Conservation (phyloP, 139 green algal species). For the Chlorella sp. region DNA sequence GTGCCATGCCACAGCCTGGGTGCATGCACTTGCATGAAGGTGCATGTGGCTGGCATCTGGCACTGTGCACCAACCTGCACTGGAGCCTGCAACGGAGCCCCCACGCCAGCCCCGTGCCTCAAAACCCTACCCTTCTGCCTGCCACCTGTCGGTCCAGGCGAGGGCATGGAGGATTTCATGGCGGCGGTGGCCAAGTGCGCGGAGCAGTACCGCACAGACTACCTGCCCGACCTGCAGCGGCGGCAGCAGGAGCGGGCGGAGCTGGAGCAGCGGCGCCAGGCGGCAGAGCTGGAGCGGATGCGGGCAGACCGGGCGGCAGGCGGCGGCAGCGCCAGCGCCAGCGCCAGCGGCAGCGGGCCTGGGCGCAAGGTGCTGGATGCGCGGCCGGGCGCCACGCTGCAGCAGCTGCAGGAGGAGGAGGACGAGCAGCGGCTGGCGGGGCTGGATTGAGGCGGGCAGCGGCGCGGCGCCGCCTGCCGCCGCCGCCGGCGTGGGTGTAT, state of each 20-base stretch:
- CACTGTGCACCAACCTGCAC: no score
- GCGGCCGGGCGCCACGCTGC: no score
- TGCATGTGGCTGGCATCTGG: no score
- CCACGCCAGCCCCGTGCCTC: background rate
- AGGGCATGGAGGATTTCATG: slow-evolving; percentile 92
- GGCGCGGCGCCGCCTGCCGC: no score
- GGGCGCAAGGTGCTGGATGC: no score
- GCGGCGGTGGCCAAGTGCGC: slow-evolving; percentile 59
- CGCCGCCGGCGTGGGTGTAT: no score
- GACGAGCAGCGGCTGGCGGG: no score
- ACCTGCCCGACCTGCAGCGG: slow-evolving; percentile 72
- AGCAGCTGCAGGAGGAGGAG: no score
- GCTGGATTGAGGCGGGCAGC: no score
- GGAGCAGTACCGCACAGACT: slow-evolving; percentile 81
- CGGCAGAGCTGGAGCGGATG: slow-evolving; percentile 66
- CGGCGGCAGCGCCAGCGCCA: background rate
- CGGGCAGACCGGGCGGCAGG: slow-evolving; percentile 54
- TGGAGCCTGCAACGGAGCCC: background rate
- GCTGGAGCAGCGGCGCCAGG: slow-evolving; percentile 57
- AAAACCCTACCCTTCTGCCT: background rate
- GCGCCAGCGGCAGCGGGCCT: background rate
- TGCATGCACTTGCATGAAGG: no score
- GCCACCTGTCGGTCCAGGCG: slow-evolving; percentile 7
- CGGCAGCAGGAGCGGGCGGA: slow-evolving; percentile 45
- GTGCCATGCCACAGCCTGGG: no score